Conservation (phyloP, 2,329 filamentous ascomycete species). For the Aspergillus ustus region DNA sequence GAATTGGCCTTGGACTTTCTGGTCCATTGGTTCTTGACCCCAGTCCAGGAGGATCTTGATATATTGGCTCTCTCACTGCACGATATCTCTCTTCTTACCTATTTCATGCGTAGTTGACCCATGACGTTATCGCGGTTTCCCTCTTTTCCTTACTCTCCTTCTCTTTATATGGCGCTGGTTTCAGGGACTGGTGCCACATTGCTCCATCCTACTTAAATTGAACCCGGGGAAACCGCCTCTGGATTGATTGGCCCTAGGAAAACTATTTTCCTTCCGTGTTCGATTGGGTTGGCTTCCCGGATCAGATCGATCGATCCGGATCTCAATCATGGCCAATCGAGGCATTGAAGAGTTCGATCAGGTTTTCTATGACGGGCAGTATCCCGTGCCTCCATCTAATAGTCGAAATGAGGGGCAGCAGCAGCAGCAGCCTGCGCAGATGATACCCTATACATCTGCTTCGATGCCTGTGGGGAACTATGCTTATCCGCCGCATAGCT, state of each 20-base stretch:
- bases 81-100: neutral
- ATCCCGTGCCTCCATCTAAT: conserved; percentile 16
- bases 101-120: conserved; percentile 17
- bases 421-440: conserved; percentile 11
- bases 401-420: conserved; percentile 14
- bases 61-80: neutral
- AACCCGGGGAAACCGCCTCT: neutral
- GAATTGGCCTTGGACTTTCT: neutral
- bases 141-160: neutral
- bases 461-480: conserved; percentile 19
- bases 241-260: neutral
- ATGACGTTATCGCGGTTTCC: conserved; percentile 5
- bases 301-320: conserved; percentile 27
- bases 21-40: neutral
- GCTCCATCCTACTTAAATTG: conserved; percentile 1
- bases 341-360: conserved; percentile 24
- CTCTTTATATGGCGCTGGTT: conserved; percentile 2
- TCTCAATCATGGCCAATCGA: conserved; percentile 17
- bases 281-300: conserved; percentile 21
- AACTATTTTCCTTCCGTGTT: conserved; percentile 5
- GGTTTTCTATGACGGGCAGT: conserved; percentile 24
- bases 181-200: neutral
- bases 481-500: conserved; percentile 24
- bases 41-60: neutral
- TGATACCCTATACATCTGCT: conserved; percentile 18